A percentile compares a stretch with the other conserved stretches of the same genome.
phyloP scores from a whole-genome alignment of 2,329 filamentous ascomycete species.

The Didymella arachidicola region DNA sequence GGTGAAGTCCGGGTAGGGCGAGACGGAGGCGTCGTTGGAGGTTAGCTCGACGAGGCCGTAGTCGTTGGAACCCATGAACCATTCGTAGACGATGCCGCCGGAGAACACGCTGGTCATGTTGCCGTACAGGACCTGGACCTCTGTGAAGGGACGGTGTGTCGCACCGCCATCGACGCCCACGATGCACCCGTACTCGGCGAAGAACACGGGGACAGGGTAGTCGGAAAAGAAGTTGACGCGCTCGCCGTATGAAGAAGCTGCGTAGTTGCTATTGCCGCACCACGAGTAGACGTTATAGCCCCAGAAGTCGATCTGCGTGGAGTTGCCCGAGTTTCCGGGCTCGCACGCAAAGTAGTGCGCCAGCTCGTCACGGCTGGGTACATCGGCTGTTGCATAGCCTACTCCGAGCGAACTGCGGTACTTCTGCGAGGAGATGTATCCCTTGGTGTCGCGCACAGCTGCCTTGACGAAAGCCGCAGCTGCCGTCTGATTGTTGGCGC shows the following conservation, averaged over 20 bases:
- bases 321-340: slow-evolving; percentile 48
- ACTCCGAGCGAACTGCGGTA: slow-evolving; percentile 79
- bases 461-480: slow-evolving; percentile 97
- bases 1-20: slow-evolving; percentile 74
- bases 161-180: slow-evolving; percentile 44
- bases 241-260: slow-evolving; percentile 77
- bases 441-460: slow-evolving; percentile 92
- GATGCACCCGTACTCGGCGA: slow-evolving; percentile 98
- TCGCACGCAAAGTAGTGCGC: slow-evolving; percentile 97
- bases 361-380: slow-evolving; percentile 81
- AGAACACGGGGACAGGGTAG: slow-evolving; percentile 95
- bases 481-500: slow-evolving; percentile 82
- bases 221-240: slow-evolving; percentile 85
- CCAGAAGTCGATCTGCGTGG: slow-evolving; percentile 88
- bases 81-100: slow-evolving; percentile 98
- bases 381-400: slow-evolving; percentile 95
- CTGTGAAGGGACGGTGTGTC: slow-evolving; percentile 78
- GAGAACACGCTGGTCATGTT: slow-evolving; percentile 89
- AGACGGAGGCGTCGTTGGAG: slow-evolving; percentile 65
- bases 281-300: slow-evolving; percentile 99
- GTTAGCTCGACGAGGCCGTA: slow-evolving; percentile 78
- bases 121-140: slow-evolving; percentile 82
- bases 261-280: slow-evolving; percentile 85
- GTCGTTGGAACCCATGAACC: slow-evolving; percentile 88
- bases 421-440: slow-evolving; percentile 80